Evolutionary conservation across 805 yeast genomes (phyloP).

Genomic region (Metschnikowia colocasiae): DNA sequence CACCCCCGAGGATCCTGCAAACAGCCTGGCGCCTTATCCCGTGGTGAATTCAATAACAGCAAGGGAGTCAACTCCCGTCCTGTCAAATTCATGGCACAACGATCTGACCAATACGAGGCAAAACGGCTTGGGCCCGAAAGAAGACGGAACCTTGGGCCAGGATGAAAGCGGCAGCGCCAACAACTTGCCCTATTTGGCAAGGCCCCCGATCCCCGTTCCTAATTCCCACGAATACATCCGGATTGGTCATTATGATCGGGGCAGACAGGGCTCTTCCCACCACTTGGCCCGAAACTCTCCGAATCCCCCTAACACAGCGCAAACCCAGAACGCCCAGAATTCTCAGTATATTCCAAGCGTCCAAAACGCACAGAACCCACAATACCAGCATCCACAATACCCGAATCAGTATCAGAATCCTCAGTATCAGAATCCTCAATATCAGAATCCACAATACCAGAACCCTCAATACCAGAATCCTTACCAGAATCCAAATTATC

Average conservation of each 20-base stretch:
- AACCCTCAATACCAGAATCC: too few relatives aligned
- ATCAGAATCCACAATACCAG: background rate
- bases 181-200: background rate
- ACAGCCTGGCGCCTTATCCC: slow-evolving; percentile 3
- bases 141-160: background rate
- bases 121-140: background rate
- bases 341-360: background rate
- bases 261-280: background rate
- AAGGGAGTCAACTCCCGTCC: too few relatives aligned
- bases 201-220: background rate
- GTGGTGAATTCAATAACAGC: slow-evolving; percentile 5
- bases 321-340: background rate
- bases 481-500: background rate
- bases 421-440: background rate
- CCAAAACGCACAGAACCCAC: too few relatives aligned
- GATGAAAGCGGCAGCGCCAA: background rate
- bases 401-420: background rate
- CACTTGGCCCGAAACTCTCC: background rate
- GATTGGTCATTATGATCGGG: background rate
- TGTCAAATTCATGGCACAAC: too few relatives aligned
- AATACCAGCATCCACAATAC: too few relatives aligned
- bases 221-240: background rate
- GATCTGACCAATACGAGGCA: background rate
- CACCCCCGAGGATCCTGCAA: background rate
- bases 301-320: background rate